Base-by-base conservation (phyloP, 768 basidiomycete genomes). In the Gloeopeniophorella convolvens region DNA sequence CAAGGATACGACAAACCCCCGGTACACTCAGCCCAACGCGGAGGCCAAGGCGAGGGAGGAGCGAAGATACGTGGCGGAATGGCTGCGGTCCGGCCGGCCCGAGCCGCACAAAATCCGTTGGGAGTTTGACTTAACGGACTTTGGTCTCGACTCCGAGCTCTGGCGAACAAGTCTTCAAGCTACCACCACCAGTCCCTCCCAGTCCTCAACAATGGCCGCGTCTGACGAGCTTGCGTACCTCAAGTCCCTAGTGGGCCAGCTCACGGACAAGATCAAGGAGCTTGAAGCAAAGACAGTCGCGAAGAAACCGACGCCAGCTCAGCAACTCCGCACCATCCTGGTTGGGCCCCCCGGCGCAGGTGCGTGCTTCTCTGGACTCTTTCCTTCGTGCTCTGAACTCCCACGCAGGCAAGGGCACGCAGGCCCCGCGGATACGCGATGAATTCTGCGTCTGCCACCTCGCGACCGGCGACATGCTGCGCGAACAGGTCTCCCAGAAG, bases 391-490 rank as follows among this genome's bases (percentile, higher is more conserved):
- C 11, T 20, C 1, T 16, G 7, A 39, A 35, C 51, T 21, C 16
- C 7, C 50, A 8, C 49, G 24, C 63, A 96, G 95, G 95, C 59
- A 99, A 99, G 77, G 96, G 96, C 23, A 99, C 96, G 3, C 96
- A 99, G 68, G 96, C 93, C 0, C 95, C 96, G 5, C 79, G 76
- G 65, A 93, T 99, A 72, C 82, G 85, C 45, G 83, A 91, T 56
- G 79, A 89, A 63, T 99, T 88, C 75, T 94, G 92, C 65, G 82
- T 99, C 37, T 99, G 96, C 75, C 96, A 99, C 72, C 74, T 99
- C 60, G 95, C 96, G 21, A 99, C 96, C 26, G 96, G 96, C 16
- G 96, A 99, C 73, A 95, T 99, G 92, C 77, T 99, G 50, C 86
- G 96, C 42, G 89, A 92, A 56, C 92, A 99, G 68, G 92, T 99